Evolutionary conservation across 1,284 basidiomycete species (phyloP).

Genomic region (Apiotrichum laibachii): DNA sequence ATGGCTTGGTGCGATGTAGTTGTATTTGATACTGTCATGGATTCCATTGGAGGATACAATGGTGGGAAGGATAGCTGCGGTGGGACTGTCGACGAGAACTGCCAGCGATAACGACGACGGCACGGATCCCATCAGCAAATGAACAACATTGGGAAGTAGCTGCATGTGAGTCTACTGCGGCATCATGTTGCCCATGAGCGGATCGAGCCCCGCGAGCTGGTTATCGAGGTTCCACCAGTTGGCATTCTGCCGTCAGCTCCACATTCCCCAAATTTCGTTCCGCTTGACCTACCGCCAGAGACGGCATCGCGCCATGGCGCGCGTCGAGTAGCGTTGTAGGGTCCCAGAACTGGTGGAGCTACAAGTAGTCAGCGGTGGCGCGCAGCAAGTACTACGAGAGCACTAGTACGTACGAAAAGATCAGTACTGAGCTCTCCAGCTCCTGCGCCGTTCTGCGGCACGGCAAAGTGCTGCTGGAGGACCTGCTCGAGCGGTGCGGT

Average conservation of each 20-base stretch:
- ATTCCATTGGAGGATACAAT: too few relatives aligned
- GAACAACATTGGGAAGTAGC: background rate
- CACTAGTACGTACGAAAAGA: conserved; percentile 7
- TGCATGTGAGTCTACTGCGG: background rate
- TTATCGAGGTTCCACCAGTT: conserved; percentile 11
- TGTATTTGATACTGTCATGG: too few relatives aligned
- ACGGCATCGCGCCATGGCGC: conserved; percentile 6
- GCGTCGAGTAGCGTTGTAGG: conserved; percentile 19
- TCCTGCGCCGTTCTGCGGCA: background rate
- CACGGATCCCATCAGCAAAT: too few relatives aligned
- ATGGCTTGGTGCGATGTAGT: too few relatives aligned
- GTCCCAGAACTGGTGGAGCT: conserved; percentile 46
- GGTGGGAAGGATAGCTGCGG: too few relatives aligned
- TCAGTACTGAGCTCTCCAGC: conserved; percentile 8
- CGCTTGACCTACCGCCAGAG: background rate
- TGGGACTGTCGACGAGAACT: too few relatives aligned
- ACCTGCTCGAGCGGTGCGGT: conserved; percentile 15
- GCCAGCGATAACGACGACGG: too few relatives aligned
- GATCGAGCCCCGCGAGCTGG: background rate
- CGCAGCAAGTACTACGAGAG: background rate
- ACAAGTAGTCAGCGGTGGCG: too few relatives aligned
- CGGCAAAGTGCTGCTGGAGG: conserved; percentile 20
- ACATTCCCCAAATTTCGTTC: too few relatives aligned
- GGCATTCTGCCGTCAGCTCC: conserved; percentile 1
- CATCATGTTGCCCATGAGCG: background rate